phyloP scores from a whole-genome alignment of 257 asterid species.

The Mitragyna speciosa region DNA sequence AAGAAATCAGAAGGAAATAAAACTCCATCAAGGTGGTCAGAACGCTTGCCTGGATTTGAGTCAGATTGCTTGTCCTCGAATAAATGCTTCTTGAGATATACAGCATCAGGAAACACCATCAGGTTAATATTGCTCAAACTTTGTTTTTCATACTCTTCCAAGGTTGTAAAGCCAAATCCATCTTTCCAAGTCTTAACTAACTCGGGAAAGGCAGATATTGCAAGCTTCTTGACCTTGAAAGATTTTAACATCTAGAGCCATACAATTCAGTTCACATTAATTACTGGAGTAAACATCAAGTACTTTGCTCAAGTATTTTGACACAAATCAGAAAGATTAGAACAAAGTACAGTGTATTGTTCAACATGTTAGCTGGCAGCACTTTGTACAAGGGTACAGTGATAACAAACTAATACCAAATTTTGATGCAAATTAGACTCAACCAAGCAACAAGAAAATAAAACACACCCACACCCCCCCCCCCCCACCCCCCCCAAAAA shows the following conservation, averaged over 20 bases:
- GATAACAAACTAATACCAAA: not conserved
- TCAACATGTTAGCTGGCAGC: not conserved
- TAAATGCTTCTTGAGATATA: conserved; percentile 75
- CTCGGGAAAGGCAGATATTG: conserved; percentile 82
- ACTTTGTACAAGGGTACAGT: not conserved
- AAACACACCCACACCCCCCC: too few species aligned
- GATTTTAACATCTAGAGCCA: conserved; percentile 66
- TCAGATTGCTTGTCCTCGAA: conserved; percentile 17
- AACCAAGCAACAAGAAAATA: not conserved
- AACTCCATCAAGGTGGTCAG: too few species aligned
- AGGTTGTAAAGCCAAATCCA: conserved; percentile 77
- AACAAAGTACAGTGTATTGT: not conserved
- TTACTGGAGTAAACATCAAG: not conserved
- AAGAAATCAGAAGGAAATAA: not conserved
- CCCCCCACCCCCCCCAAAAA: too few species aligned
- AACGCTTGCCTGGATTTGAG: too few species aligned
- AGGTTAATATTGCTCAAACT: conserved; percentile 64
- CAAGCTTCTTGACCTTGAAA: conserved; percentile 75
- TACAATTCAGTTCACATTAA: conserved; percentile 17
- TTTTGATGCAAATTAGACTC: not conserved
- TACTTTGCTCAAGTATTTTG: not conserved
- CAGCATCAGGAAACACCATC: conserved; percentile 90
- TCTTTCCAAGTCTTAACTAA: conserved; percentile 88
- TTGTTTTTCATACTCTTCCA: conserved; percentile 68
- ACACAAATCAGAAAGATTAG: not conserved